Conservation (phyloP, 352 stramenopile species). For the Phytophthora vignae region DNA sequence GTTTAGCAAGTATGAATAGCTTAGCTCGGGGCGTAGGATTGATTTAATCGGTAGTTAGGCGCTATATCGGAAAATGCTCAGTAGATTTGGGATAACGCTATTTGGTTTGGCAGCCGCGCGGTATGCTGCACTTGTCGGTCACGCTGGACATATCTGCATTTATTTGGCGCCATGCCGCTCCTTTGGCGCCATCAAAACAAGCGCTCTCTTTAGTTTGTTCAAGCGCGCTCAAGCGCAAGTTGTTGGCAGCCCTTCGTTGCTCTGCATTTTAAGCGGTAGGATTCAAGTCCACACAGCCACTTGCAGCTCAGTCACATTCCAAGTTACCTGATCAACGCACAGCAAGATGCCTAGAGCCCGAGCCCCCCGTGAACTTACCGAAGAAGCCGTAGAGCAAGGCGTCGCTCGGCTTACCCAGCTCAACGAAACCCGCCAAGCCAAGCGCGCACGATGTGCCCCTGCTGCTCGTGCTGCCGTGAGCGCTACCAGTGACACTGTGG, state of each 20-base stretch:
- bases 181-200: not conserved
- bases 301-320: not conserved
- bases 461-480: constrained; percentile 7
- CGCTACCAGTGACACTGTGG: not conserved
- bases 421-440: constrained; percentile 5
- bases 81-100: no score
- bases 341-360: constrained; percentile 1
- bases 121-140: no score
- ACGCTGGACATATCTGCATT: no score
- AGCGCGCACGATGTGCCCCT: constrained; percentile 3
- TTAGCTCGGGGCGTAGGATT: no score
- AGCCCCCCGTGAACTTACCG: not conserved
- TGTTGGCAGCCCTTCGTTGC: not conserved
- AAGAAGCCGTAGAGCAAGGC: constrained; percentile 6
- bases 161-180: no score
- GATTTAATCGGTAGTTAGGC: no score
- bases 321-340: not conserved
- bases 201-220: not conserved
- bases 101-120: no score
- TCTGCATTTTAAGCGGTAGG: no score
- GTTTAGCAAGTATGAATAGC: no score
- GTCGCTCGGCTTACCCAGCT: constrained; percentile 2
- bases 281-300: not conserved
- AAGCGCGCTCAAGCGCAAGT: not conserved
- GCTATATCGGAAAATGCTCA: no score